A percentile compares a stretch with the other conserved stretches of the same genome.
phyloP scores from a whole-genome alignment of 148 eudicot genomes.

The Selenicereus undatus region DNA sequence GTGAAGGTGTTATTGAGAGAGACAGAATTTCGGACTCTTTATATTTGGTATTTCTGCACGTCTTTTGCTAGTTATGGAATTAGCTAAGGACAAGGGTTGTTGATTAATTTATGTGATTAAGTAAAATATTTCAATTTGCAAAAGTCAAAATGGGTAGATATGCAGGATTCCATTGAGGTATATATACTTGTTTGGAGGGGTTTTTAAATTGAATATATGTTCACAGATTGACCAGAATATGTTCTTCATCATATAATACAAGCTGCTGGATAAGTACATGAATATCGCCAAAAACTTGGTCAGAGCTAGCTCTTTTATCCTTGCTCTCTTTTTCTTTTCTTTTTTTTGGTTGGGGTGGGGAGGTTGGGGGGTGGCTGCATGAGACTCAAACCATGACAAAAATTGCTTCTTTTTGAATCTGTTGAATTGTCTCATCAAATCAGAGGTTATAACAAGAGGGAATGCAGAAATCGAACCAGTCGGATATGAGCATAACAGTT shows the following conservation, averaged over 20 bases:
- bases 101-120: not conserved
- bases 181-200: not conserved
- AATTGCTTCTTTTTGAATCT: too few species aligned
- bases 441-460: not conserved
- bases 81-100: conserved; percentile 12
- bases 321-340: not conserved
- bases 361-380: not conserved
- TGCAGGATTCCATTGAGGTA: not conserved
- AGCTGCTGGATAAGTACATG: not conserved
- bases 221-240: conserved; percentile 12
- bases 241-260: not conserved
- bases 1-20: not conserved
- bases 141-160: not conserved
- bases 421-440: not conserved
- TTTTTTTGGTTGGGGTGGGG: not conserved
- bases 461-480: not conserved
- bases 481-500: not conserved
- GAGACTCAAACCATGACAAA: too few species aligned
- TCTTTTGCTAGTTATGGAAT: conserved; percentile 11
- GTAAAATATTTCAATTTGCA: not conserved
- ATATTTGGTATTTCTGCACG: not conserved
- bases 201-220: not conserved
- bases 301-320: not conserved
- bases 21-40: conserved; percentile 8
- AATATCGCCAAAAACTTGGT: not conserved